phyloP scores from a whole-genome alignment of 495 filamentous ascomycete species.

The Xylaria venustula region DNA sequence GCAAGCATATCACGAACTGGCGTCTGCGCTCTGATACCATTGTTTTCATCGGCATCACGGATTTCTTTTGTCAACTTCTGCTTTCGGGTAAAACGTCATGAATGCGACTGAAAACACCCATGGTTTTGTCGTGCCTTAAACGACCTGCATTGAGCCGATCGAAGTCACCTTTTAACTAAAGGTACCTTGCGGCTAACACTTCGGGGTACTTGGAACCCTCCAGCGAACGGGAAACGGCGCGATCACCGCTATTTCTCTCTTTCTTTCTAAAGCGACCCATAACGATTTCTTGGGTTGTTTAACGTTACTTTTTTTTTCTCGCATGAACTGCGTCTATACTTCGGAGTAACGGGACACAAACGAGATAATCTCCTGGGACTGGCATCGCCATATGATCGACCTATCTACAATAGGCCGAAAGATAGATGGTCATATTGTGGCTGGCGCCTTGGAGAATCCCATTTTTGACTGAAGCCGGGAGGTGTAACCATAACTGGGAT shows the following conservation, averaged over 20 bases:
- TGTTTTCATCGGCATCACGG: slow-evolving; percentile 35
- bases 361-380: neutral
- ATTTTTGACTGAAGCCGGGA: slow-evolving; percentile 1
- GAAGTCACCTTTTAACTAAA: neutral
- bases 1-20: slow-evolving; percentile 39
- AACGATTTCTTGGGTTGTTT: slow-evolving; percentile 6
- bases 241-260: neutral
- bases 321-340: neutral
- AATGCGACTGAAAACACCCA: neutral
- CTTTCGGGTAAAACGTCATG: slow-evolving; percentile 1
- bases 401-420: neutral
- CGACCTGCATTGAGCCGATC: slow-evolving; percentile 1
- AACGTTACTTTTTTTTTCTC: slow-evolving; percentile 5
- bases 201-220: neutral
- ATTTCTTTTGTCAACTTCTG: slow-evolving; percentile 23
- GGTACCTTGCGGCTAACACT: neutral
- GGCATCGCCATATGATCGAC: neutral
- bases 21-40: slow-evolving; percentile 36
- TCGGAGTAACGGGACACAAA: neutral
- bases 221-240: neutral
- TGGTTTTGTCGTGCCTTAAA: neutral
- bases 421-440: neutral
- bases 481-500: slow-evolving; percentile 10
- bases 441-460: slow-evolving; percentile 6
- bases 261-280: neutral